Percentiles rank a stretch among this genome's conserved stretches.
phyloP scores from a whole-genome alignment of 2,329 filamentous ascomycete genomes.

The Claviceps quebecensis region DNA sequence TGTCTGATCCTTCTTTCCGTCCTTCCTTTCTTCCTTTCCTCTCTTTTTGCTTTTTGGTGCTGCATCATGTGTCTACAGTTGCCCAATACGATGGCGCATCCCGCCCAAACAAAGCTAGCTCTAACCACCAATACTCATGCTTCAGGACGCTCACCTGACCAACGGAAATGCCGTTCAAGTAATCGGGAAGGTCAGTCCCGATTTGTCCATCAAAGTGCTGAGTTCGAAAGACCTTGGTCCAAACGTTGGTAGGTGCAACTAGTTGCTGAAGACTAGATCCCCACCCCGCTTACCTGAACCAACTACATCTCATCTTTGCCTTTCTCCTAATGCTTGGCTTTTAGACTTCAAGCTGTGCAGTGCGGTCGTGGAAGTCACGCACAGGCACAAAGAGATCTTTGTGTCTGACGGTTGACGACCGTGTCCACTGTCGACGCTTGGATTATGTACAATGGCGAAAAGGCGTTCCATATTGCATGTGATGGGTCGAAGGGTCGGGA shows the following conservation, averaged over 20 bases:
- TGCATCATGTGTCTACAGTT: too few relatives aligned
- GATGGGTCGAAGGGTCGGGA: neutral
- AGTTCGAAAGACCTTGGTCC: constrained; percentile 55
- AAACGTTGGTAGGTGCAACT: constrained; percentile 47
- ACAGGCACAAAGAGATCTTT: constrained; percentile 70
- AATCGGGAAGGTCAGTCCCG: constrained; percentile 65
- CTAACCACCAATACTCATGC: neutral
- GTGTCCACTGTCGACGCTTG: neutral
- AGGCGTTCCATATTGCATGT: neutral
- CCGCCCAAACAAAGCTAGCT: neutral
- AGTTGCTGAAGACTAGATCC: neutral
- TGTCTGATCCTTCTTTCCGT: constrained; percentile 9
- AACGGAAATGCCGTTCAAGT: constrained; percentile 60
- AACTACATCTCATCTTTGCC: neutral
- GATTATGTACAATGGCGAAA: neutral
- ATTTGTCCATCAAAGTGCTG: constrained; percentile 58
- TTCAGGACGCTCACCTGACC: constrained; percentile 55
- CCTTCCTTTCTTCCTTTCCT: neutral
- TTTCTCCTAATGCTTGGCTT: neutral
- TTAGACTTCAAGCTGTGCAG: constrained; percentile 64
- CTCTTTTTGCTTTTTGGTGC: neutral
- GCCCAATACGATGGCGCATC: neutral
- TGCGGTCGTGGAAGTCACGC: constrained; percentile 73
- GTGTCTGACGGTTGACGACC: constrained; percentile 32
- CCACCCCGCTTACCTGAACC: neutral